Conservation (phyloP, 2,329 filamentous ascomycete genomes). For the Shiraia bambusicola region DNA sequence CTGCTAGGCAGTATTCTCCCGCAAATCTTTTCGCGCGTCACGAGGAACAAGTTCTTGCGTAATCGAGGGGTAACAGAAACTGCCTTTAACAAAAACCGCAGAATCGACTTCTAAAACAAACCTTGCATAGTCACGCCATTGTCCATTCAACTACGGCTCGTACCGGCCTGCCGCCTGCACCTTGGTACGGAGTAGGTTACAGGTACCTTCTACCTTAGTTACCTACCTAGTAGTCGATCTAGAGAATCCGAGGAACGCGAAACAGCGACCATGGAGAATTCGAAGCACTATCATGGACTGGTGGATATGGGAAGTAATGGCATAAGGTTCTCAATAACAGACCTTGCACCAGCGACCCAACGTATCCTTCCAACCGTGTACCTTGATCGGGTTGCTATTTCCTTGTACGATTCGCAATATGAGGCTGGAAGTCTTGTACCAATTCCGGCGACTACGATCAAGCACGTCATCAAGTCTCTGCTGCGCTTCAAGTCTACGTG, state of each 20-base stretch:
- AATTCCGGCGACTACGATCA: constrained; percentile 62
- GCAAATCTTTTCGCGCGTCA: constrained; percentile 21
- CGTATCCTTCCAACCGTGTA: constrained; percentile 77
- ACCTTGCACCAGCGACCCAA: constrained; percentile 68
- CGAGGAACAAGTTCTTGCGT: constrained; percentile 20
- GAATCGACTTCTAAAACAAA: constrained; percentile 9
- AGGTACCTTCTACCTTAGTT: no score
- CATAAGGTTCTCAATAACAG: constrained; percentile 87
- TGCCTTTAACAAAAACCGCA: constrained; percentile 14
- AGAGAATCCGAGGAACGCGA: constrained; percentile 15
- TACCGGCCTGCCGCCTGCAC: constrained; percentile 12
- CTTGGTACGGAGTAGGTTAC: no score
- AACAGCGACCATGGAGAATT: constrained; percentile 18
- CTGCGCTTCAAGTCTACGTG: constrained; percentile 72
- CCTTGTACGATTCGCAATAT: constrained; percentile 78
- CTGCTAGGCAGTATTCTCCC: constrained; percentile 11
- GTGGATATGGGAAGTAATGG: constrained; percentile 66
- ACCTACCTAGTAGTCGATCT: no score
- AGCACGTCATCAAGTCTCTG: constrained; percentile 65
- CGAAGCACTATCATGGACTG: constrained; percentile 33
- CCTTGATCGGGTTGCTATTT: constrained; percentile 76
- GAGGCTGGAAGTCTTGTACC: constrained; percentile 48
- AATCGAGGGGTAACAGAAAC: constrained; percentile 37
- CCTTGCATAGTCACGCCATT: constrained; percentile 25
- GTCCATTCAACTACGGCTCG: constrained; percentile 16